phyloP scores from a whole-genome alignment of 306 rosid genomes.

The Myrica gale region DNA sequence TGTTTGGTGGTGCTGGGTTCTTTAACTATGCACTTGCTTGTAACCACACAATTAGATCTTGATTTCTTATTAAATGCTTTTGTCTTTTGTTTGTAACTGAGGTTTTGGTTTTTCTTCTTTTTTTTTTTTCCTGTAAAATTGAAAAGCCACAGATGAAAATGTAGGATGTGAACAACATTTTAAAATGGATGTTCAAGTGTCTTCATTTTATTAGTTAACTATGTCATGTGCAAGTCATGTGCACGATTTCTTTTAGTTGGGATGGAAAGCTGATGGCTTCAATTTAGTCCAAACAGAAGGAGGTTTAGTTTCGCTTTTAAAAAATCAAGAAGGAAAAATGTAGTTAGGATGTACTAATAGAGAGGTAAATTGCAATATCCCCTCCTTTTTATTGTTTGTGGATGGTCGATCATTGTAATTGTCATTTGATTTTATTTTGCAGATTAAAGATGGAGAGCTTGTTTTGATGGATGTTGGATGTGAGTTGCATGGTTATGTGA shows the following conservation, averaged over 20 bases:
- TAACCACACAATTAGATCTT: no score
- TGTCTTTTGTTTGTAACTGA: no score
- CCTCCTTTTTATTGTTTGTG: constrained; percentile 4
- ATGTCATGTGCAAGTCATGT: neutral
- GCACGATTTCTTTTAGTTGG: neutral
- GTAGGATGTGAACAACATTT: neutral
- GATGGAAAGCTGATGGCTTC: neutral
- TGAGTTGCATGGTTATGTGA: constrained; percentile 83
- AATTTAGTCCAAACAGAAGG: neutral
- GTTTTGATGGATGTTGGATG: constrained; percentile 98
- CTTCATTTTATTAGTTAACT: neutral
- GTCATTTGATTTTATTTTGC: constrained; percentile 32
- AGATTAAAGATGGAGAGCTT: constrained; percentile 84
- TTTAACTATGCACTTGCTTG: neutral
- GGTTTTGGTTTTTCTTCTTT: no score
- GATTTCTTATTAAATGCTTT: no score
- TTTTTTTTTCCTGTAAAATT: neutral
- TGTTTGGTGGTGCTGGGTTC: neutral
- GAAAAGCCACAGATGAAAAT: neutral
- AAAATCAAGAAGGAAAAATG: neutral
- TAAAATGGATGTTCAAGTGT: neutral
- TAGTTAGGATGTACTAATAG: no score
- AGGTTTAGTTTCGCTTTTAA: neutral
- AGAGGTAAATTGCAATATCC: neutral
- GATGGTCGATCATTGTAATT: constrained; percentile 10